Evolutionary conservation across 2,329 filamentous ascomycete species (phyloP).

Genomic region (Cladosporium oxysporum): DNA sequence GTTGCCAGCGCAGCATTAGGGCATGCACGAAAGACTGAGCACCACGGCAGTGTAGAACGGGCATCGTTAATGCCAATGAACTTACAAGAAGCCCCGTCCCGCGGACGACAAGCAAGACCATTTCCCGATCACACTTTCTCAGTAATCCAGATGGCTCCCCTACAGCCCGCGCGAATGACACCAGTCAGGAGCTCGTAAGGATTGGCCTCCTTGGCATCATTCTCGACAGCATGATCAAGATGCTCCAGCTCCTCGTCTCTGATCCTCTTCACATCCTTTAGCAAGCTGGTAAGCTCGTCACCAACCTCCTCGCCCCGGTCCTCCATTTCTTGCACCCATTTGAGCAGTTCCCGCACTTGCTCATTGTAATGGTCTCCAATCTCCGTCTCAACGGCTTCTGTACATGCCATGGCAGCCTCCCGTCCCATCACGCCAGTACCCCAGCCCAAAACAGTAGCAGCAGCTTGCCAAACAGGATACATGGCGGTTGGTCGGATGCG

Average conservation of each 20-base stretch:
- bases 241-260: slow-evolving; percentile 97
- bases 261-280: slow-evolving; percentile 76
- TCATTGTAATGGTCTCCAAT: slow-evolving; percentile 95
- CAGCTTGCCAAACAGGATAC: slow-evolving; percentile 83
- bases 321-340: slow-evolving; percentile 78
- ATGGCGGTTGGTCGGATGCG: slow-evolving; percentile 89
- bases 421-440: slow-evolving; percentile 83
- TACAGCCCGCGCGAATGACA: slow-evolving; percentile 85
- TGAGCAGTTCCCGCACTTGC: slow-evolving; percentile 78
- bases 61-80: background rate
- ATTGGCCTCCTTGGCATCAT: slow-evolving; percentile 86
- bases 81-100: background rate
- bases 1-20: background rate
- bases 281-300: slow-evolving; percentile 71
- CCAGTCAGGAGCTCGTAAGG: slow-evolving; percentile 88
- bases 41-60: background rate
- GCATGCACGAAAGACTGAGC: background rate
- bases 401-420: slow-evolving; percentile 97
- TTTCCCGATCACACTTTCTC: slow-evolving; percentile 61
- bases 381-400: slow-evolving; percentile 96
- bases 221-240: slow-evolving; percentile 88
- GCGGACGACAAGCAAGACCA: background rate
- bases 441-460: slow-evolving; percentile 84
- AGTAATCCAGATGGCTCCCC: slow-evolving; percentile 89
- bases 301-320: slow-evolving; percentile 76